Base-by-base conservation (phyloP, 805 yeast genomes). In the Kazachstania bromeliacearum region DNA sequence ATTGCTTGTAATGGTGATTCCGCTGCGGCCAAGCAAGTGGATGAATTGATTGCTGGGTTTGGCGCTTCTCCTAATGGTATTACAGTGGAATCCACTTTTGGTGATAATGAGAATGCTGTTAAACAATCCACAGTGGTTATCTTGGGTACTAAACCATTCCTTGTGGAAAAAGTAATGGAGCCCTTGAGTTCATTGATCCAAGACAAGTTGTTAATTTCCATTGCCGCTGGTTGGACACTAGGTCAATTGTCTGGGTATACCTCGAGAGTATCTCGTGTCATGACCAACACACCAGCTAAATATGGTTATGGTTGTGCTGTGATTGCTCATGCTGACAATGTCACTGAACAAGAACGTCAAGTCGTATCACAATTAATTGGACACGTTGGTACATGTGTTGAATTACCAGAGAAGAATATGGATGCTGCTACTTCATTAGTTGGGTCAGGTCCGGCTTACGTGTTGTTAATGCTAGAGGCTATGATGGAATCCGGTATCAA, bases 391-490 rank as follows among this genome's bases (percentile, higher is more conserved):
- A 68, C 70, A 46, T 61, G 75, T 37, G 59, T 64, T 40, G 75
- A 72, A 46, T 62, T 83, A 29, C 89, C 88, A 14, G 99, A 92
- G 61, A 80, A 81, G 57, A 83, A 85, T 60, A 87, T 89, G 87
- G 97, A 92, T 56, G 95, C 89, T 4, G 94, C 95, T 28, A 89
- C 97, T 7, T 82, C 96, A 0, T 69, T 92, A 33, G 85, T 92
- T 38, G 98, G 98, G 1, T 85, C 96, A 2, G 98, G 95, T 1
- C 96, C 97, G 1, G 98, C 98, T 0, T 92, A 89, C 58, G 82
- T 85, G 35, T 68, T 88, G 50, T 65, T 87, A 48, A 78, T 89
- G 77, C 69, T 89, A 70, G 97, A 92, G 64, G 79, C 95, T 0
- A 63, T 92, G 62, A 79, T 84, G 48, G 98, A 92, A 51, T 95